These are phyloP conservation scores for Rhexocercosporidium sp. DNA, from an alignment of 2,329 filamentous ascomycete genomes.

Conservation along the genomic window DNA sequence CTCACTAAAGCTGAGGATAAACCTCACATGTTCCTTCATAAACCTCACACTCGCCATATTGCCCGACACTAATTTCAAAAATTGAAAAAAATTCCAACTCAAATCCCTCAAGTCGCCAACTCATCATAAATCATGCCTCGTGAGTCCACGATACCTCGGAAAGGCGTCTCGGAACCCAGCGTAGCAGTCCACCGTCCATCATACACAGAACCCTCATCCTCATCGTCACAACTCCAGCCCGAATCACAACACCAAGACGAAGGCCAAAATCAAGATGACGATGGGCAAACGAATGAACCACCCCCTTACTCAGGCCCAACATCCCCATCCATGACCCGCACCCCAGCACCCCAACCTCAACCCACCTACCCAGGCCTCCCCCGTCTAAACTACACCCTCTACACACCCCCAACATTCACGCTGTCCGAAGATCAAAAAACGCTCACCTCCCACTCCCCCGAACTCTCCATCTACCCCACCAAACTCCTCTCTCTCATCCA, in stretches of 20 bases:
- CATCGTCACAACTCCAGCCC: conserved; percentile 12
- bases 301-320: conserved; percentile 38
- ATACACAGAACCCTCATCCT: conserved; percentile 22
- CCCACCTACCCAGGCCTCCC: conserved; percentile 35
- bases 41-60: background rate
- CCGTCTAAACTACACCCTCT: conserved; percentile 42
- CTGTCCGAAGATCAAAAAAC: conserved; percentile 55
- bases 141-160: conserved; percentile 21
- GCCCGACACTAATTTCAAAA: no score
- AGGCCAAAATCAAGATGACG: conserved; percentile 26
- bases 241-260: conserved; percentile 1
- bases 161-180: conserved; percentile 29
- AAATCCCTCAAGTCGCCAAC: background rate
- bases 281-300: conserved; percentile 33
- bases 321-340: conserved; percentile 16
- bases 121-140: background rate
- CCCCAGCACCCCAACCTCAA: conserved; percentile 17
- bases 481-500: conserved; percentile 55
- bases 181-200: conserved; percentile 30
- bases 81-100: background rate
- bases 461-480: conserved; percentile 52
- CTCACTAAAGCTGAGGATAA: conserved; percentile 10
- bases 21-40: background rate
- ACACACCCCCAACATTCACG: conserved; percentile 57
- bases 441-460: conserved; percentile 53